Percentiles rank a stretch among this genome's conserved stretches.
phyloP scores from a whole-genome alignment of 2,329 filamentous ascomycete species.

The Aspergillus intermedius region DNA sequence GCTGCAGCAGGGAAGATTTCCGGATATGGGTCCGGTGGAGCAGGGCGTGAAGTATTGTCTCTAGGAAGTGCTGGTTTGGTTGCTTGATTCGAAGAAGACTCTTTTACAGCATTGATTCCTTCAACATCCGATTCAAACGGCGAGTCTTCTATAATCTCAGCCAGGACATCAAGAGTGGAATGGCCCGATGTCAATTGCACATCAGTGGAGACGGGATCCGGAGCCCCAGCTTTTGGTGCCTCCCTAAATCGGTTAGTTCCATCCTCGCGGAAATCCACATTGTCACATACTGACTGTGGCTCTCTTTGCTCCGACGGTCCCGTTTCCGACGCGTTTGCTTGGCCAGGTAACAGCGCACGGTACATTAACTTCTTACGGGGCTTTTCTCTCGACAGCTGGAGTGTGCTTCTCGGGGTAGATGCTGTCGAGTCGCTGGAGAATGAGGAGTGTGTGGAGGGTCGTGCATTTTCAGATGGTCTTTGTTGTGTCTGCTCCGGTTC shows the following conservation, averaged over 20 bases:
- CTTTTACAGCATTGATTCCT: background rate
- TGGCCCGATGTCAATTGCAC: background rate
- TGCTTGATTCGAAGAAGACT: background rate
- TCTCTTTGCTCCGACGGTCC: conserved; percentile 5
- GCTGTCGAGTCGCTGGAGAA: conserved; percentile 1
- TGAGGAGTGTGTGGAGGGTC: conserved; percentile 3
- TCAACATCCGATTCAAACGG: background rate
- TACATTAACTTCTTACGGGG: conserved; percentile 42
- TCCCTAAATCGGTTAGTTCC: background rate
- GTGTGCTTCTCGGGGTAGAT: conserved; percentile 16
- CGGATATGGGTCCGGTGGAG: background rate
- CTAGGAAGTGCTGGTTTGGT: background rate
- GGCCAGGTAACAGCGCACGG: conserved; percentile 27
- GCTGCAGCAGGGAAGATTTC: background rate
- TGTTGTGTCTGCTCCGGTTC: background rate
- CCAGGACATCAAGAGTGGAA: conserved; percentile 4
- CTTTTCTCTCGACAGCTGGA: conserved; percentile 28
- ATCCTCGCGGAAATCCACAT: conserved; percentile 6
- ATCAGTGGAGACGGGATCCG: background rate
- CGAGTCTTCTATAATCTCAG: background rate
- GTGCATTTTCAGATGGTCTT: background rate
- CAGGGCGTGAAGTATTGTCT: background rate
- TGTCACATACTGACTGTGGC: conserved; percentile 25
- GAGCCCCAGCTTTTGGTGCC: background rate
- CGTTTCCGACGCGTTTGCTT: conserved; percentile 3